phyloP scores from a whole-genome alignment of 371 early-diverging fungal species.

The Apophysomyces elegans region DNA sequence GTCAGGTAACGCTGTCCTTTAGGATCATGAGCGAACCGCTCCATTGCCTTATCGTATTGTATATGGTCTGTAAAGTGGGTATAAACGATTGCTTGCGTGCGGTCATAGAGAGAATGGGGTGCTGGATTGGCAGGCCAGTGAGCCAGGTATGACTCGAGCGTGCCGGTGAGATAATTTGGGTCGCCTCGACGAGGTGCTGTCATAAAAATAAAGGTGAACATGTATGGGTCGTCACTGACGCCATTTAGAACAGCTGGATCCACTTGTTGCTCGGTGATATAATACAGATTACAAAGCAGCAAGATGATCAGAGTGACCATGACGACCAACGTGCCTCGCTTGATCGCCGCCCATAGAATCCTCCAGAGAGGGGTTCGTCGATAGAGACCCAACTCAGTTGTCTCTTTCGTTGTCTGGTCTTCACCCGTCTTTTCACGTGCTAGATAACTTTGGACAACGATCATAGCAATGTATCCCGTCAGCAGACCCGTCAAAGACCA shows the following conservation, averaged over 20 bases:
- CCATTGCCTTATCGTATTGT: constrained; percentile 50
- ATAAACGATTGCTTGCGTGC: constrained; percentile 61
- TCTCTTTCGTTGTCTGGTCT: constrained; percentile 36
- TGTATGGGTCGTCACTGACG: constrained; percentile 41
- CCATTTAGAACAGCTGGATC: constrained; percentile 39
- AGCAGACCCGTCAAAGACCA: constrained; percentile 62
- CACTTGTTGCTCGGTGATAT: constrained; percentile 41
- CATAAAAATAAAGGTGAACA: constrained; percentile 63
- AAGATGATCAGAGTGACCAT: constrained; percentile 36
- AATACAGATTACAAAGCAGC: constrained; percentile 44
- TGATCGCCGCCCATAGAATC: constrained; percentile 34
- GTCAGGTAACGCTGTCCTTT: constrained; percentile 58
- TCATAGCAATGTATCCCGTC: constrained; percentile 49
- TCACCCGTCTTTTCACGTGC: constrained; percentile 32
- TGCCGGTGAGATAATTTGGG: constrained; percentile 52
- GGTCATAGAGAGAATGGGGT: constrained; percentile 48
- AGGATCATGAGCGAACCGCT: constrained; percentile 38
- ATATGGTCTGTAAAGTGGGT: constrained; percentile 63
- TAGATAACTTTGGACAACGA: constrained; percentile 41
- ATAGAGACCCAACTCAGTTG: constrained; percentile 31
- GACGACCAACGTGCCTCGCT: constrained; percentile 30
- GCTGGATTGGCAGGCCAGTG: constrained; percentile 56
- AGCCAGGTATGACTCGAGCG: constrained; percentile 56
- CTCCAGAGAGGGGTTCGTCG: constrained; percentile 50
- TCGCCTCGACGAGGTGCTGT: constrained; percentile 63